Base-by-base conservation (phyloP, 192 early-diverging fungal species). In the Linnemannia zychae region DNA sequence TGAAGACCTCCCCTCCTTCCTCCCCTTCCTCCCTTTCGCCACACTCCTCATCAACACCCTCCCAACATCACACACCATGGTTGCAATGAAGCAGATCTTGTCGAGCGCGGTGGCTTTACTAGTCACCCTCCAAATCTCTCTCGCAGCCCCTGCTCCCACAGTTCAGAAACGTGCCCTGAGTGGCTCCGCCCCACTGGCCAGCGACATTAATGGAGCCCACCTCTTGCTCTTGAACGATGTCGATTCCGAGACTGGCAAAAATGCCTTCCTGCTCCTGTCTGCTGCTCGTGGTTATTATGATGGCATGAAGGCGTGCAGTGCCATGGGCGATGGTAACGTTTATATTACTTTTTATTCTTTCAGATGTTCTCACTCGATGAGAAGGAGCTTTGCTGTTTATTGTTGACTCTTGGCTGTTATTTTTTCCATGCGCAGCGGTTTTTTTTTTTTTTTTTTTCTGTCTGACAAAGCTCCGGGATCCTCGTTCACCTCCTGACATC, bases 201-300 rank as follows among this genome's bases (percentile, higher is more conserved):
- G 74, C 36, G 44, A 75, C 34, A 75, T 81, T 16, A 68, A 70
- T 11, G 79, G 79, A 9, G 74, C 74, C 7, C 79, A 81, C 70
- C 18, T 81, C 3, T 33, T 81, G 67, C 49, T 81, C 38, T 49
- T 47, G 73, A 81, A 81, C 53, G 79, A 81, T 66, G 79, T 81
- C 31, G 79, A 81, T 31, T 71, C 73, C 7, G 24, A 49, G 22
- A 48, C 73, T 18, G 36, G 33, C 50, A 81, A 81, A 44, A 71
- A 81, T 15, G 67, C 79, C 13, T 81, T 69, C 44, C 4, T 81
- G 17, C 31, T 81, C 33, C 67, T 81, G 24, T 81, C 73, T 11
- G 57, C 75, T 38, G 73, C 79, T 0, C 34, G 79, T 52, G n/a
- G 33, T 4, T 81, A 81, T 68, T 71, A 31, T n/a, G 68, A 69